Conservation (phyloP, 371 early-diverging fungal species). For the Phascolomyces articulosus region DNA sequence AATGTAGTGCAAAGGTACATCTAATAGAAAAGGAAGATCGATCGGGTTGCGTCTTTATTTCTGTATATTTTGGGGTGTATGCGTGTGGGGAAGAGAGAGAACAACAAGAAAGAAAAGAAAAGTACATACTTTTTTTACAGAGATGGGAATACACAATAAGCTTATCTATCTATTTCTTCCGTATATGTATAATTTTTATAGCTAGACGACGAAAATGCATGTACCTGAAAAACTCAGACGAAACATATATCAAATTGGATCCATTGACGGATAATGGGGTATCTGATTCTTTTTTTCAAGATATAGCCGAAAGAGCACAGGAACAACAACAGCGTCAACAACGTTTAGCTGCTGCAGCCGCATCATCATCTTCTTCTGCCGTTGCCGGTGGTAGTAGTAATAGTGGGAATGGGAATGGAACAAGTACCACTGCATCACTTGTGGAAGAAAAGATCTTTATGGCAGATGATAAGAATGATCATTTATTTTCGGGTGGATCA, state of each 20-base stretch:
- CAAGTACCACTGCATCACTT: not conserved
- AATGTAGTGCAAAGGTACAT: conserved; percentile 51
- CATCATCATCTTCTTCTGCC: not conserved
- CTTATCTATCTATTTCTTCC: not conserved
- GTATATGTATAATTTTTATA: conserved; percentile 14
- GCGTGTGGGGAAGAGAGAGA: not conserved
- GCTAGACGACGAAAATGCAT: conserved; percentile 50
- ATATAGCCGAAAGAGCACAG: conserved; percentile 28
- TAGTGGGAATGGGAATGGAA: not conserved
- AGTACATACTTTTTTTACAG: no score
- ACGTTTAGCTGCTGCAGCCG: not conserved
- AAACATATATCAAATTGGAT: conserved; percentile 48
- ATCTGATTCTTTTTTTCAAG: conserved; percentile 28
- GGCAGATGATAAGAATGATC: conserved; percentile 24
- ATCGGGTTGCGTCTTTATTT: not conserved
- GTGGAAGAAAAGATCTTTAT: conserved; percentile 21
- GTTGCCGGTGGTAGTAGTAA: no score
- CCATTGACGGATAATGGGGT: conserved; percentile 23
- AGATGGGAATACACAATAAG: not conserved
- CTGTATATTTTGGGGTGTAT: not conserved
- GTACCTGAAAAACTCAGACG: conserved; percentile 52
- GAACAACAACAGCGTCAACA: conserved; percentile 17
- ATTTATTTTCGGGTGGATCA: conserved; percentile 28
- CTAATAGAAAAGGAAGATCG: not conserved
- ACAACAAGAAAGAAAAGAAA: no score